phyloP scores from a whole-genome alignment of 495 filamentous ascomycete genomes.

The Daldinia grandis region DNA sequence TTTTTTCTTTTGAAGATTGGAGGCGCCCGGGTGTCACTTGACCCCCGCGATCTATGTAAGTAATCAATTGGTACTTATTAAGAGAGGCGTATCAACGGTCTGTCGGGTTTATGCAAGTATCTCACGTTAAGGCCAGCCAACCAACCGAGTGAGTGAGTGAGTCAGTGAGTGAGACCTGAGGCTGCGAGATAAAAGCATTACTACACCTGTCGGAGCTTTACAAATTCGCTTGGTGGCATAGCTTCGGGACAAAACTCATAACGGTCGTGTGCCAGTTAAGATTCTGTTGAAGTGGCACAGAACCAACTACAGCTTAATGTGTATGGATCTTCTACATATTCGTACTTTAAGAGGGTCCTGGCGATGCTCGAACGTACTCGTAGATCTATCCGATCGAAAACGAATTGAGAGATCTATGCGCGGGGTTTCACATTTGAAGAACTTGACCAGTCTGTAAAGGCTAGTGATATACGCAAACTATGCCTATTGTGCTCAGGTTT shows the following conservation, averaged over 20 bases:
- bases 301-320: not conserved
- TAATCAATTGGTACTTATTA: not conserved
- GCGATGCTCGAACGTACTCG: not conserved
- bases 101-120: not conserved
- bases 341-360: not conserved
- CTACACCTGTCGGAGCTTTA: slow-evolving; percentile 15
- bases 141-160: not conserved
- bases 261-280: slow-evolving; percentile 7
- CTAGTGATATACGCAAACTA: slow-evolving; percentile 12
- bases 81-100: not conserved
- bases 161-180: not conserved
- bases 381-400: not conserved
- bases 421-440: slow-evolving; percentile 8
- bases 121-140: slow-evolving; percentile 9
- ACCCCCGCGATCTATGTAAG: slow-evolving; percentile 11
- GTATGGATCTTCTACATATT: not conserved
- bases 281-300: slow-evolving; percentile 2
- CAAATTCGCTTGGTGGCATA: slow-evolving; percentile 24
- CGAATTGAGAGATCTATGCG: slow-evolving; percentile 6
- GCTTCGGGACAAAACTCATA: slow-evolving; percentile 13
- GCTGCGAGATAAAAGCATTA: slow-evolving; percentile 10
- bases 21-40: slow-evolving; percentile 27
- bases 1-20: slow-evolving; percentile 5
- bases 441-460: slow-evolving; percentile 10
- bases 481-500: slow-evolving; percentile 7